Percentiles rank a stretch among this genome's conserved stretches.
phyloP scores from a whole-genome alignment of 78 protist genomes.

The Dictyostelium capitatum region DNA sequence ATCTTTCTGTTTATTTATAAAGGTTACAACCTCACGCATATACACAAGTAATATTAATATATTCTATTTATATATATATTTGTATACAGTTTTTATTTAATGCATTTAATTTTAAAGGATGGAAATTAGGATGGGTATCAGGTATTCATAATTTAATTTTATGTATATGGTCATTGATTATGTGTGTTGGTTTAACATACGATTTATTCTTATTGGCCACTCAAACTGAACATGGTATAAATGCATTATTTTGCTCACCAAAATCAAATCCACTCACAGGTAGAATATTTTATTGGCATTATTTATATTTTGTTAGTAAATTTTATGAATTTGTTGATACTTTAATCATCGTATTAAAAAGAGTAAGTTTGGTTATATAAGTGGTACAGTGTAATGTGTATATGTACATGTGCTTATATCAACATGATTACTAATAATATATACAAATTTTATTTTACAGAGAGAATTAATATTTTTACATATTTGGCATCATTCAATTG shows the following conservation, averaged over 20 bases:
- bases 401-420: no score
- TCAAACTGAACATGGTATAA: constrained; percentile 34
- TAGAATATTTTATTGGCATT: constrained; percentile 55
- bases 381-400: no score
- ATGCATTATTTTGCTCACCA: constrained; percentile 60
- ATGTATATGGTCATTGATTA: constrained; percentile 47
- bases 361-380: background rate
- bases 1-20: background rate
- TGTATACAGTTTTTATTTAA: constrained; percentile 27
- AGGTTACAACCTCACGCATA: no score
- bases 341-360: constrained; percentile 63
- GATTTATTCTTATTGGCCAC: constrained; percentile 19
- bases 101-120: constrained; percentile 29
- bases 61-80: background rate
- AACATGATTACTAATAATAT: background rate
- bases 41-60: no score
- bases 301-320: constrained; percentile 68
- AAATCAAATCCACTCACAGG: constrained; percentile 48
- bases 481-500: constrained; percentile 81
- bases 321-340: constrained; percentile 87
- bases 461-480: constrained; percentile 82
- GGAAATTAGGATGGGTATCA: background rate
- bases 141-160: constrained; percentile 63
- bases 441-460: background rate
- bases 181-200: constrained; percentile 40